Base-by-base conservation (phyloP, 2,329 filamentous ascomycete genomes). In the Epicoccum nigrum region DNA sequence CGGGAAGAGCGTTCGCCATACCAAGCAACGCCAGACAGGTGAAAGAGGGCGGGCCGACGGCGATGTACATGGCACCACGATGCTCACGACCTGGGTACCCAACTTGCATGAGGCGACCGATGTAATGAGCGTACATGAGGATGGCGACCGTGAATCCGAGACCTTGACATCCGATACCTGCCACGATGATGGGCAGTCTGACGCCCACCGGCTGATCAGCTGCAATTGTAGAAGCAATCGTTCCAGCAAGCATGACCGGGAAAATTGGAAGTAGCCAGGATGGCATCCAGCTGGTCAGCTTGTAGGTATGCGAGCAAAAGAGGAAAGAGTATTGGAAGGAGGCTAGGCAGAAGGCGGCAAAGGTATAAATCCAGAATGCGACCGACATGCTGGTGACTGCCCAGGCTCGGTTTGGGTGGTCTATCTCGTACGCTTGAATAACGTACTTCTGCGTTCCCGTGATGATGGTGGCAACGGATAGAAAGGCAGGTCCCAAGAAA, bases 251-350 rank as follows among this genome's bases (percentile, higher is more conserved):
- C 87, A 90, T 90, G 68, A 88, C 78, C 13, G 87, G 87, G 69
- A 90, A 90, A 62, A 89, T 86, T 33, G 87, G 87, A 6, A 91
- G 74, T 49, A 90, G 83, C 87, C 87, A 90, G 0, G 86, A 85
- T 0, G 88, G 88, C 79, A 87, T 89, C 83, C 89, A 88, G 31
- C 82, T 84, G 47, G 85, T 81, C 13, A 89, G 73, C 5, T 77
- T 79, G 51, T 85, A 86, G 54, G 74, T 80, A 63, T 83, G 81
- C 7, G 75, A 72, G 5, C 82, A 77, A 69, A 90, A 90, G 25
- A 90, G 76, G 65, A 81, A 83, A 28, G 81, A 85, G 74, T 90
- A 91, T 48, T 77, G 76, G 51, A 74, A 72, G 20, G 71, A 61
- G 6, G 74, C 75, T 34, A 77, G 59, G 23, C 64, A 51, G 51